Conservation (phyloP, 495 filamentous ascomycete genomes). For the Amphirosellinia nigrospora region DNA sequence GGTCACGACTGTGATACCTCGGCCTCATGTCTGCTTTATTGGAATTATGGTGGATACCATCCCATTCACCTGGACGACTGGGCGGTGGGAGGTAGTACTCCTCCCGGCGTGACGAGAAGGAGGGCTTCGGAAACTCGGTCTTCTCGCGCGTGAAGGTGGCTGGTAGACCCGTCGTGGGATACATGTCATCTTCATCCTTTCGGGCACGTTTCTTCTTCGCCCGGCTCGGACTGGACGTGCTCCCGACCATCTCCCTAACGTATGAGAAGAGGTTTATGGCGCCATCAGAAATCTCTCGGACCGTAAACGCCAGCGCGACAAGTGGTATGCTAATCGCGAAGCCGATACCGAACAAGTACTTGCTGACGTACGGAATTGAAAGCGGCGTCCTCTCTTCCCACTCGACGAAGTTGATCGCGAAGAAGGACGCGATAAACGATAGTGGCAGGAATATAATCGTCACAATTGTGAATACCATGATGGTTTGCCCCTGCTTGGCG, state of each 20-base stretch:
- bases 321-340: constrained; percentile 70
- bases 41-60: not conserved
- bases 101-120: constrained; percentile 30
- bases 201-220: not conserved
- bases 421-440: constrained; percentile 70
- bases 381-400: constrained; percentile 50
- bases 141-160: not conserved
- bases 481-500: constrained; percentile 70
- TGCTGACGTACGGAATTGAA: constrained; percentile 62
- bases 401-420: constrained; percentile 67
- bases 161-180: not conserved
- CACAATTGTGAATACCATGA: constrained; percentile 78
- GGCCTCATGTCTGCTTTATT: constrained; percentile 18
- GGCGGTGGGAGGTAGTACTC: constrained; percentile 20
- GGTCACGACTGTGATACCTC: constrained; percentile 28
- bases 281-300: constrained; percentile 61
- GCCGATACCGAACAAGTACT: constrained; percentile 71
- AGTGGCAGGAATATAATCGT: constrained; percentile 72
- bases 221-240: not conserved
- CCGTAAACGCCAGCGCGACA: constrained; percentile 61
- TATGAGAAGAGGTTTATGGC: constrained; percentile 22
- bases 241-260: constrained; percentile 9
- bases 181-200: not conserved
- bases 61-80: constrained; percentile 7
- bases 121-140: constrained; percentile 24